Evolutionary conservation across 208 protist genomes (phyloP), one percentile per base, ranked within the genome.

Genomic region (Leptomonas seymouri): DNA sequence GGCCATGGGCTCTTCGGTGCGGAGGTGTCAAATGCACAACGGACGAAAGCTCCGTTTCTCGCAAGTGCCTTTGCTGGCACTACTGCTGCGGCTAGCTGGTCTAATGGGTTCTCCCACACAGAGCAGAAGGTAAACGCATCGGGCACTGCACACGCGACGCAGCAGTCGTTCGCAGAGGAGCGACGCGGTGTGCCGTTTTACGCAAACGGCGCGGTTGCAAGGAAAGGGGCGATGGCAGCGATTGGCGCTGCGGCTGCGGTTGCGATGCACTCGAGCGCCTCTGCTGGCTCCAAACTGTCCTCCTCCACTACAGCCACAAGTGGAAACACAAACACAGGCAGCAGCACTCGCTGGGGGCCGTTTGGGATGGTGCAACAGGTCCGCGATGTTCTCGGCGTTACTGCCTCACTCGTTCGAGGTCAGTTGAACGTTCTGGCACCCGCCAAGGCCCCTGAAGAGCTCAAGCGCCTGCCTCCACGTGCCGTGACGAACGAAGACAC

Each of bases 321-420:
- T 39, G 9, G 7, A 12, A 39, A 3, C 3, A 39, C 34, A 9
- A 39, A 39, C 9, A 9, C 34, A 3, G 28, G 53, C 31, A 27
- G 64, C 27, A 62, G 46, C n/a, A 55, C 41, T 36, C 71, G 64
- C 18, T 77, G 71, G 71, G 71, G 71, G 0, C 64, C 71, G 11
- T 55, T 77, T 30, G 71, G 64, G 9, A 66, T 89, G 53, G 74
- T 92, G 58, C 64, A 76, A 46, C 82, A 79, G 25, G 81, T 88
- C 21, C 71, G 81, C 6, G 86, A 94, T 41, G 82, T 90, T 36
- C 60, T 94, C 36, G 74, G 67, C 46, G 82, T 85, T n/a, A 87
- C 85, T 6, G 77, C 80, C 15, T 90, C 86, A 3, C 71, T 91
- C 25, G 81, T 89, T 20, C 72, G 78, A 3, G 84, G 80, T 51